A percentile compares a stretch with the other conserved stretches of the same genome.
phyloP scores from a whole-genome alignment of 805 yeast species.

The Wilhelminamyces savonicus region DNA sequence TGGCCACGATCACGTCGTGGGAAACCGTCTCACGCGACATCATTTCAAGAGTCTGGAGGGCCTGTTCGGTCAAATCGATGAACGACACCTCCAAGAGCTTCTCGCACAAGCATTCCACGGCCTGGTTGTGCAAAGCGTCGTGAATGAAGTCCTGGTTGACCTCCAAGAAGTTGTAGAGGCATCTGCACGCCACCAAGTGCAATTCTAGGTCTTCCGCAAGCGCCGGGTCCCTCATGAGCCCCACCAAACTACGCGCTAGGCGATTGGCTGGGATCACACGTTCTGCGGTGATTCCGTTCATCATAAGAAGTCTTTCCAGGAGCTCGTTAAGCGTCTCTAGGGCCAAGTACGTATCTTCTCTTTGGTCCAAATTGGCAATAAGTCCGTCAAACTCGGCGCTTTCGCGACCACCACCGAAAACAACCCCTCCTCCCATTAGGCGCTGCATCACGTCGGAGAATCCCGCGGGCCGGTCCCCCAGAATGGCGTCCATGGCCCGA shows the following conservation, averaged over 20 bases:
- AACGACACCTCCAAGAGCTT: constrained; percentile 70
- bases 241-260: constrained; percentile 49
- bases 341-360: constrained; percentile 55
- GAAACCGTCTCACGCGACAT: constrained; percentile 52
- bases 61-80: constrained; percentile 91
- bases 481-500: constrained; percentile 18
- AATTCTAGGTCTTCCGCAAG: constrained; percentile 66
- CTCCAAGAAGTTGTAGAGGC: constrained; percentile 75
- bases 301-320: constrained; percentile 60
- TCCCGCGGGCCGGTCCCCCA: constrained; percentile 9
- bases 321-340: constrained; percentile 62
- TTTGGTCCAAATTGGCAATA: constrained; percentile 31
- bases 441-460: constrained; percentile 30
- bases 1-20: constrained; percentile 43
- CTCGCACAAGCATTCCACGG: constrained; percentile 57
- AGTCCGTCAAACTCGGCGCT: constrained; percentile 27
- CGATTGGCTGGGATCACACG: constrained; percentile 55
- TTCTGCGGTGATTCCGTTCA: constrained; percentile 58
- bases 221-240: constrained; percentile 50
- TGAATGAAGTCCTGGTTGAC: constrained; percentile 59
- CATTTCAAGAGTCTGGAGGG: constrained; percentile 66
- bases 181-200: constrained; percentile 79
- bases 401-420: constrained; percentile 15
- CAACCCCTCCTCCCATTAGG: constrained; percentile 22
- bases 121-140: constrained; percentile 58